These are phyloP conservation scores for Fragilariopsis cylindrus DNA, from an alignment of 108 stramenopile genomes.

Conservation along the genomic window DNA sequence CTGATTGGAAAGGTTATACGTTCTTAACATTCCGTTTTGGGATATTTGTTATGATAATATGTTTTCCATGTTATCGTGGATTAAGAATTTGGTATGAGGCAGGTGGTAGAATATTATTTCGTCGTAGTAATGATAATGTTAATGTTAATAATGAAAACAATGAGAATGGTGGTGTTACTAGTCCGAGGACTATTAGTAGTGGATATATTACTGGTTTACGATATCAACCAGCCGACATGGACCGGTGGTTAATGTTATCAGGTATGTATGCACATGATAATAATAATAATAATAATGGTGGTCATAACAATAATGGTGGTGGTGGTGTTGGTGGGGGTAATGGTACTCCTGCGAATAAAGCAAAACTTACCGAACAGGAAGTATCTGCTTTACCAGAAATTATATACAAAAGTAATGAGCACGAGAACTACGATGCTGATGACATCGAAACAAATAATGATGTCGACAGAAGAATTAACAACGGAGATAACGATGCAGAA, in stretches of 20 bases:
- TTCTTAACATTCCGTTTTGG: background rate
- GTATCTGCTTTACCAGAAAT: conserved; percentile 34
- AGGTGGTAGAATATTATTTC: conserved; percentile 4
- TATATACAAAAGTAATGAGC: conserved; percentile 12
- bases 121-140: background rate
- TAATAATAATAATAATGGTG: background rate
- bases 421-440: background rate
- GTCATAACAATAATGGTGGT: background rate
- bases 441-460: background rate
- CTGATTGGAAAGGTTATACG: background rate
- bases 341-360: background rate
- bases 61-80: conserved; percentile 10
- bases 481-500: background rate
- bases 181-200: background rate
- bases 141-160: background rate
- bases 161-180: no score
- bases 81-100: background rate
- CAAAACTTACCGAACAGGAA: conserved; percentile 29
- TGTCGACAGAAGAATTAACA: background rate
- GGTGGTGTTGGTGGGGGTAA: background rate
- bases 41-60: background rate
- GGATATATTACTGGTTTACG: background rate
- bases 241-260: background rate
- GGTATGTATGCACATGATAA: background rate
- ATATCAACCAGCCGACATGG: conserved; percentile 9